Conservation (phyloP, 2,329 filamentous ascomycete species). For the Nothophoma quercina region DNA sequence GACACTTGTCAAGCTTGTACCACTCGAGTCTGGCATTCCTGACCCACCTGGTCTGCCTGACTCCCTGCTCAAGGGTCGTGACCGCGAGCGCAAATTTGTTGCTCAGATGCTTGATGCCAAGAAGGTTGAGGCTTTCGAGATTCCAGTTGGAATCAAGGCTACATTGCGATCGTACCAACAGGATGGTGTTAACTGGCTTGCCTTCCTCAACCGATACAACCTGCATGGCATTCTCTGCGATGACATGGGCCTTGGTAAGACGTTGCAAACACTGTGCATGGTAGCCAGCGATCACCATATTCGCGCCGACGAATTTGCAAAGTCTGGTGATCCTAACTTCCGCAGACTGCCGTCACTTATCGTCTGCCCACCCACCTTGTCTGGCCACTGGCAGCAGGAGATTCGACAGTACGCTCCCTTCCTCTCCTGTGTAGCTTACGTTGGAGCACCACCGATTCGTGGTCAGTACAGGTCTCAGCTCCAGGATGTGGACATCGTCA, state of each 20-base stretch:
- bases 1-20: conserved; percentile 94
- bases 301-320: conserved; percentile 86
- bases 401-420: conserved; percentile 96
- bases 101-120: conserved; percentile 94
- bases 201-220: conserved; percentile 97
- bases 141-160: conserved; percentile 96
- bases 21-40: conserved; percentile 94
- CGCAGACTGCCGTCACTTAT: conserved; percentile 88
- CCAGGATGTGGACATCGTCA: conserved; percentile 84
- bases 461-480: conserved; percentile 73
- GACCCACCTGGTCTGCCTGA: conserved; percentile 93
- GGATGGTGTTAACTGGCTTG: conserved; percentile 97
- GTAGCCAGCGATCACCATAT: conserved; percentile 97
- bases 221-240: conserved; percentile 98
- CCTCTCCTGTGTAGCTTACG: conserved; percentile 86
- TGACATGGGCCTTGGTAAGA: conserved; percentile 99
- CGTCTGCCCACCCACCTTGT: conserved; percentile 93
- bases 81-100: conserved; percentile 95
- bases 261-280: conserved; percentile 95
- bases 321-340: conserved; percentile 79
- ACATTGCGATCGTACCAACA: conserved; percentile 97
- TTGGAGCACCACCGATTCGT: conserved; percentile 85
- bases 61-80: conserved; percentile 85
- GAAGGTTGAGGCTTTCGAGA: conserved; percentile 92
- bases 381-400: conserved; percentile 98